Evolutionary conservation across 73 alveolate species (phyloP).

Genomic region (Paramecium octaurelia): DNA sequence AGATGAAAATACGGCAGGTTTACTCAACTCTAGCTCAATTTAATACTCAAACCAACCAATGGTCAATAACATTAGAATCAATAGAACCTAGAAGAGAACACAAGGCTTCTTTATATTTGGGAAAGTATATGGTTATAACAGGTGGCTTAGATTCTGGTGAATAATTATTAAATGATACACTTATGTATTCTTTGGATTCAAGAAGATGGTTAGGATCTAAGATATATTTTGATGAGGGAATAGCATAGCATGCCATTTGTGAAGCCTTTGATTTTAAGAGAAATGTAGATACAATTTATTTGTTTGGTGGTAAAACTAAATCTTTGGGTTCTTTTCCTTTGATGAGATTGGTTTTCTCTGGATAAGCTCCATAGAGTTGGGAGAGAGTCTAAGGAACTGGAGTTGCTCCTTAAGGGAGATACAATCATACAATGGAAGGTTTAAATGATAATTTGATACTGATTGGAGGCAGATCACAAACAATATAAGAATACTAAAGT

Average conservation of each 20-base stretch:
- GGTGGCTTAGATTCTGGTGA: slow-evolving; percentile 42
- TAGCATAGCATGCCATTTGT: slow-evolving; percentile 40
- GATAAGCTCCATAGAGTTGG: slow-evolving; percentile 6
- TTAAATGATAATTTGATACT: not conserved
- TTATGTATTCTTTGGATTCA: slow-evolving; percentile 16
- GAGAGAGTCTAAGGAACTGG: slow-evolving; percentile 10
- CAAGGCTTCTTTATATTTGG: not conserved
- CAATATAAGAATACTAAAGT: not conserved
- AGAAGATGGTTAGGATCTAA: slow-evolving; percentile 16
- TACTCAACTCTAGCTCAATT: not conserved
- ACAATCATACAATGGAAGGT: slow-evolving; percentile 51
- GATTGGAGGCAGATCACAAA: slow-evolving; percentile 26
- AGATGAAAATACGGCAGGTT: slow-evolving; percentile 27
- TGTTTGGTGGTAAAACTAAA: slow-evolving; percentile 45
- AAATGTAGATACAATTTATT: not conserved
- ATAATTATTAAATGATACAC: slow-evolving; percentile 4
- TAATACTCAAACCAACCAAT: not conserved
- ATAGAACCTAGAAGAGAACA: slow-evolving; percentile 38
- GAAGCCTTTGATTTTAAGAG: slow-evolving; percentile 6
- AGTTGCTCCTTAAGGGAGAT: slow-evolving; percentile 8
- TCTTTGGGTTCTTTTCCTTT: slow-evolving; percentile 20
- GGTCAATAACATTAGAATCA: slow-evolving; percentile 16
- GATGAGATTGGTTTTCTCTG: not conserved
- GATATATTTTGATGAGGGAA: slow-evolving; percentile 6
- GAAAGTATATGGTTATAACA: not conserved